Conservation (phyloP, 2,329 filamentous ascomycete genomes). For the Fonsecaea pugnacius region DNA sequence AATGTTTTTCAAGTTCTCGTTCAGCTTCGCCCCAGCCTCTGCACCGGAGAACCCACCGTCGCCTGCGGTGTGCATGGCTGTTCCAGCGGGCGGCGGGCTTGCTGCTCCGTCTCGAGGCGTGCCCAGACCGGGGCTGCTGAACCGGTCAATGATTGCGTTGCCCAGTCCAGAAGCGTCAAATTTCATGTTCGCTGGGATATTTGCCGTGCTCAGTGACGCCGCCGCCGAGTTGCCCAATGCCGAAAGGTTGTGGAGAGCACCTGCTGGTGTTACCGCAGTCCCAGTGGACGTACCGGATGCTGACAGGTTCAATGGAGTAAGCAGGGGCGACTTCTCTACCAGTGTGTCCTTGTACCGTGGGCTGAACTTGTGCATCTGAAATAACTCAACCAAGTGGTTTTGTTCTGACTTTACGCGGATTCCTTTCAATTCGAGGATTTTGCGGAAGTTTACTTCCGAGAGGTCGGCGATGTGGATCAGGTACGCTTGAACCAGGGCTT, state of each 20-base stretch:
- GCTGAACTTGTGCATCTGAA: constrained; percentile 78
- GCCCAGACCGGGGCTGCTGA: constrained; percentile 77
- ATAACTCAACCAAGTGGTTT: constrained; percentile 80
- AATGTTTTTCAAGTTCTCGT: constrained; percentile 93
- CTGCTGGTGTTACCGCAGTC: constrained; percentile 43
- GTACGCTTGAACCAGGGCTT: constrained; percentile 95
- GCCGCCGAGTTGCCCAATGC: constrained; percentile 52
- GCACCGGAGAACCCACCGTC: constrained; percentile 39
- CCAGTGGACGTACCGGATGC: constrained; percentile 48
- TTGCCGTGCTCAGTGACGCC: constrained; percentile 50
- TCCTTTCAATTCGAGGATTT: constrained; percentile 94
- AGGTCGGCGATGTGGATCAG: constrained; percentile 95
- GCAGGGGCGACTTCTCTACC: constrained; percentile 69
- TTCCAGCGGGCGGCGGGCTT: constrained; percentile 38
- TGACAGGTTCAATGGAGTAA: constrained; percentile 63
- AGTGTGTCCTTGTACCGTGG: constrained; percentile 68
- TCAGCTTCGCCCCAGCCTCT: constrained; percentile 71
- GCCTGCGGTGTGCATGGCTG: constrained; percentile 35
- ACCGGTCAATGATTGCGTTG: constrained; percentile 71
- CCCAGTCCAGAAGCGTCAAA: constrained; percentile 85
- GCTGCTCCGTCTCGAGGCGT: constrained; percentile 56
- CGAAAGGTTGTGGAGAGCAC: constrained; percentile 51
- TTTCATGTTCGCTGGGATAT: constrained; percentile 54
- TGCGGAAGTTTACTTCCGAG: constrained; percentile 92
- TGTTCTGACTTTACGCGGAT: constrained; percentile 81